A percentile compares a stretch with the other conserved stretches of the same genome.
Evolutionary conservation across 495 filamentous ascomycete species (phyloP).

Genomic region (Talaromyces trachyspermus): DNA sequence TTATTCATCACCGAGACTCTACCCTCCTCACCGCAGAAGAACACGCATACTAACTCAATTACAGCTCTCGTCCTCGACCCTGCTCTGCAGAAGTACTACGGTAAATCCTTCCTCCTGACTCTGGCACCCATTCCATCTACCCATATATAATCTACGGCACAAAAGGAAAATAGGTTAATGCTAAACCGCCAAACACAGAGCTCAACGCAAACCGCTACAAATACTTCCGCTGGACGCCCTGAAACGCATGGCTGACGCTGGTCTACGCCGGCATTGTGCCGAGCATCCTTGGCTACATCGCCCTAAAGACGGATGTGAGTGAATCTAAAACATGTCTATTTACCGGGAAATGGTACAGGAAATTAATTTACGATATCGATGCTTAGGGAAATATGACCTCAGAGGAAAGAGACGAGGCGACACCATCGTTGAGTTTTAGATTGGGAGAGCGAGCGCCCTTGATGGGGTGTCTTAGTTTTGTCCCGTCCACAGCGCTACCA

Average conservation of each 20-base stretch:
- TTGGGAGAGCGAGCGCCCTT: background rate
- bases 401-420: conserved; percentile 85
- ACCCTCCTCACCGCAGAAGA: too few species aligned
- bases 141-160: background rate
- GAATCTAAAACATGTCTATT: background rate
- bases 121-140: too few species aligned
- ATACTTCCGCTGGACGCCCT: conserved; percentile 87
- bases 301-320: conserved; percentile 77
- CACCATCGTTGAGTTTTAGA: conserved; percentile 64
- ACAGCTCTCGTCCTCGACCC: conserved; percentile 65
- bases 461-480: background rate
- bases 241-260: conserved; percentile 72
- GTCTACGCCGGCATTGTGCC: conserved; percentile 68
- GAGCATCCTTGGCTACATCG: conserved; percentile 56
- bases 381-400: conserved; percentile 77
- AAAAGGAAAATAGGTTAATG: background rate
- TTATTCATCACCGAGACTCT: background rate
- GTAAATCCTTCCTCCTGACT: conserved; percentile 41
- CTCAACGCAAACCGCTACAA: conserved; percentile 82
- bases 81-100: conserved; percentile 65
- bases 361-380: too few species aligned
- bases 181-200: conserved; percentile 44
- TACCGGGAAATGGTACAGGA: background rate
- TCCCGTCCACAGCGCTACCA: background rate
- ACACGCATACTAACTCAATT: conserved; percentile 9